phyloP scores from a whole-genome alignment of 2,329 filamentous ascomycete genomes.

The Sclerotinia spermophila region DNA sequence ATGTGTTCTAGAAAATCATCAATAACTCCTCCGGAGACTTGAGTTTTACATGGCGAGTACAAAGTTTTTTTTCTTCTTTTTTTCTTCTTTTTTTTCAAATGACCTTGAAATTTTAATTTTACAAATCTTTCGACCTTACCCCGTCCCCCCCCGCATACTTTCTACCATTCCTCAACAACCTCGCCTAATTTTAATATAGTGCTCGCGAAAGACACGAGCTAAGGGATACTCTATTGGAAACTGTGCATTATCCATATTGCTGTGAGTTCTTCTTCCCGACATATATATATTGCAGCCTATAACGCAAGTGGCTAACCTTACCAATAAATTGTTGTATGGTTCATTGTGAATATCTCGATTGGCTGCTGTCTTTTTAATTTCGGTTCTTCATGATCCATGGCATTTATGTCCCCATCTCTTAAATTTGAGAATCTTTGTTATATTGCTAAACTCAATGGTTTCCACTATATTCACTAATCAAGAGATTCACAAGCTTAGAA shows the following conservation, averaged over 20 bases:
- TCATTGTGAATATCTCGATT: neutral
- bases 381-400: neutral
- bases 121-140: too few relatives aligned
- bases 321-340: neutral
- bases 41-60: too few relatives aligned
- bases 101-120: too few relatives aligned
- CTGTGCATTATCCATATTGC: rapidly evolving
- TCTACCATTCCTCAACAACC: neutral
- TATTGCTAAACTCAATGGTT: neutral
- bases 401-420: neutral
- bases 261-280: neutral
- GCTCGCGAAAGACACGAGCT: neutral
- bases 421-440: neutral
- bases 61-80: too few relatives aligned
- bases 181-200: neutral
- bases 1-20: too few relatives aligned
- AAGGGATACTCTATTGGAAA: neutral
- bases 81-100: too few relatives aligned
- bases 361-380: neutral
- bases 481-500: neutral
- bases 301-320: neutral
- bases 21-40: too few relatives aligned
- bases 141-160: neutral
- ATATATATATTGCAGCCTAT: neutral
- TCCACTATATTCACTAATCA: neutral